Conservation (phyloP, 73 alveolate genomes). For the Tetrahymena malaccensis region DNA sequence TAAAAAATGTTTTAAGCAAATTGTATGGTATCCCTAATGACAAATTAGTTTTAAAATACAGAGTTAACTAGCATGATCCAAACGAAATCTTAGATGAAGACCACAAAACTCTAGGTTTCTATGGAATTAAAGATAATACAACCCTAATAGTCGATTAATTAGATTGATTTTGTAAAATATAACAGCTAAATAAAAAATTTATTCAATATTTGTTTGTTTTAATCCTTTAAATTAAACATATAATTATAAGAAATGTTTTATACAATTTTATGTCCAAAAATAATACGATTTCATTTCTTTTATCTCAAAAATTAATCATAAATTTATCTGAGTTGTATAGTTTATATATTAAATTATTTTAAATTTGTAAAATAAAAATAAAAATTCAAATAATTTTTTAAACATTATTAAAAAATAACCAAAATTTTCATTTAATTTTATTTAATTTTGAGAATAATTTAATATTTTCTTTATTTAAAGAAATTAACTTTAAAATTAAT, state of each 20-base stretch:
- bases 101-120: neutral
- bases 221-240: neutral
- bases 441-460: no score
- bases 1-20: neutral
- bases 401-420: no score
- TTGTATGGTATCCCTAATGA: neutral
- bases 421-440: no score
- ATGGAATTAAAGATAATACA: neutral
- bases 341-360: no score
- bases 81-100: neutral
- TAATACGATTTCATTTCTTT: no score
- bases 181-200: neutral
- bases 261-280: no score
- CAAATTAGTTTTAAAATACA: neutral
- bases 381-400: no score
- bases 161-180: neutral
- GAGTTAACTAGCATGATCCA: neutral
- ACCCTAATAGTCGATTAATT: neutral
- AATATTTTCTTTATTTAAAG: no score
- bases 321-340: no score
- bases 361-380: no score
- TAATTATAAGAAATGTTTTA: neutral
- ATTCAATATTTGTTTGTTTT: neutral
- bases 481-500: no score
- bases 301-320: no score